Conservation (phyloP, 257 asterid species). For the Echium plantagineum region DNA sequence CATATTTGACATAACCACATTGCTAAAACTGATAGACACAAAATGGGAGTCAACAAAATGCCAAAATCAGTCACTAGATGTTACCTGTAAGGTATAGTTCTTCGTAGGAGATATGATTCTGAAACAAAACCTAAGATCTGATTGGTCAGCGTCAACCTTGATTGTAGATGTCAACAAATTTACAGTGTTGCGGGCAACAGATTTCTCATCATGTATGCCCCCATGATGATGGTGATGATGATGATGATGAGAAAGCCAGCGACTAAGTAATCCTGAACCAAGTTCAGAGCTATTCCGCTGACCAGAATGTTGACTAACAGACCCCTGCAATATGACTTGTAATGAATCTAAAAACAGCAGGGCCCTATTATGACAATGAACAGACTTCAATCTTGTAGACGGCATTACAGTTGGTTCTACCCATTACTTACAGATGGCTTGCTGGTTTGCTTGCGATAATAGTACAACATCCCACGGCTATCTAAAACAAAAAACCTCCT, state of each 20-base stretch:
- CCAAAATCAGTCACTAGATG: neutral
- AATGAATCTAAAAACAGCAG: neutral
- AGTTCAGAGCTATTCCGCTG: conserved; percentile 80
- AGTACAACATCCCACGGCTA: conserved; percentile 82
- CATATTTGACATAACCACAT: neutral
- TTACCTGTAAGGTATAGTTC: conserved; percentile 76
- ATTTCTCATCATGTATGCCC: conserved; percentile 74
- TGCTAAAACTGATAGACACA: neutral
- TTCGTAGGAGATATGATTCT: conserved; percentile 82
- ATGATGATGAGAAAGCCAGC: conserved; percentile 80
- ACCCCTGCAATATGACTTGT: conserved; percentile 33
- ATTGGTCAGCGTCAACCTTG: conserved; percentile 83
- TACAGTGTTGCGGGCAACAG: conserved; percentile 84
- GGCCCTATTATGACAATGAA: neutral
- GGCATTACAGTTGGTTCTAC: neutral
- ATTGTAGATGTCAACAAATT: conserved; percentile 78
- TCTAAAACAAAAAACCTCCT: conserved; percentile 86
- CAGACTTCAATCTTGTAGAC: neutral
- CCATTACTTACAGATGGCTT: conserved; percentile 66
- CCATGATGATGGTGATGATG: conserved; percentile 49
- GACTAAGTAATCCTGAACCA: conserved; percentile 81
- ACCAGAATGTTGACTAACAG: conserved; percentile 54
- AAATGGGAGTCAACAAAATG: neutral
- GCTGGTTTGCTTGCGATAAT: conserved; percentile 73
- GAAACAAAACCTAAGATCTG: conserved; percentile 79